A percentile compares a stretch with the other conserved stretches of the same genome.
Conservation (phyloP, 2,329 filamentous ascomycete species). For the Colletotrichum somersetense region DNA sequence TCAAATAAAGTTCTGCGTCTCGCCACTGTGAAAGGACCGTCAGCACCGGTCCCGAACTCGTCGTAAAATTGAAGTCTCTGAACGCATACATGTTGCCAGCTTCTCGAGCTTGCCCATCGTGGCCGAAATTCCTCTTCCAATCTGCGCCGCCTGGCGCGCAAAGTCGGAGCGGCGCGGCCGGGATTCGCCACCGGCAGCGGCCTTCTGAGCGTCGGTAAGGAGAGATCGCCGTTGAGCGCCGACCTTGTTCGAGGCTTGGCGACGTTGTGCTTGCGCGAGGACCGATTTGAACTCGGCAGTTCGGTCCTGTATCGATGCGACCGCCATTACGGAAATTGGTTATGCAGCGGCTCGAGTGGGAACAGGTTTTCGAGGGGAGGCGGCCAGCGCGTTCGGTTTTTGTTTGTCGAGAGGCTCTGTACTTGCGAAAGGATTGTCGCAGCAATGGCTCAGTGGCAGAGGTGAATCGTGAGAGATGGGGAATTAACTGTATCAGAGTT, state of each 20-base stretch:
- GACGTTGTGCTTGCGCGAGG: constrained; percentile 85
- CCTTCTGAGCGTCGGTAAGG: constrained; percentile 79
- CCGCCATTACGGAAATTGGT: constrained; percentile 63
- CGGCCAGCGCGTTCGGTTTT: constrained; percentile 26
- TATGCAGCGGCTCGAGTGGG: neutral
- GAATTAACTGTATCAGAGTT: constrained; percentile 15
- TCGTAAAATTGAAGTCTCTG: neutral
- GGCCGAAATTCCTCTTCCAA: constrained; percentile 88
- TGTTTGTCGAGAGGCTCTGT: constrained; percentile 4
- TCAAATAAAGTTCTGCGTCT: constrained; percentile 97
- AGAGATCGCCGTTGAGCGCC: constrained; percentile 85
- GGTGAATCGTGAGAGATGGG: constrained; percentile 13
- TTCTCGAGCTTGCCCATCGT: constrained; percentile 97
- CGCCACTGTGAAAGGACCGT: constrained; percentile 71
- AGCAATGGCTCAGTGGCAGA: constrained; percentile 1
- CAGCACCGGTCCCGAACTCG: constrained; percentile 11
- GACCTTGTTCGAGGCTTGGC: constrained; percentile 80
- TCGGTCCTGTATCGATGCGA: constrained; percentile 91
- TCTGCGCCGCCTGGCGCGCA: constrained; percentile 89
- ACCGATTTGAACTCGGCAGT: constrained; percentile 96
- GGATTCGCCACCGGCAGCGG: constrained; percentile 66
- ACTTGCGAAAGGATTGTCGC: constrained; percentile 4
- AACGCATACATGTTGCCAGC: constrained; percentile 79
- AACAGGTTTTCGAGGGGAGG: neutral
- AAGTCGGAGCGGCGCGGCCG: constrained; percentile 85